phyloP scores from a whole-genome alignment of 2,329 filamentous ascomycete genomes.

The Diplodia sapinea region DNA sequence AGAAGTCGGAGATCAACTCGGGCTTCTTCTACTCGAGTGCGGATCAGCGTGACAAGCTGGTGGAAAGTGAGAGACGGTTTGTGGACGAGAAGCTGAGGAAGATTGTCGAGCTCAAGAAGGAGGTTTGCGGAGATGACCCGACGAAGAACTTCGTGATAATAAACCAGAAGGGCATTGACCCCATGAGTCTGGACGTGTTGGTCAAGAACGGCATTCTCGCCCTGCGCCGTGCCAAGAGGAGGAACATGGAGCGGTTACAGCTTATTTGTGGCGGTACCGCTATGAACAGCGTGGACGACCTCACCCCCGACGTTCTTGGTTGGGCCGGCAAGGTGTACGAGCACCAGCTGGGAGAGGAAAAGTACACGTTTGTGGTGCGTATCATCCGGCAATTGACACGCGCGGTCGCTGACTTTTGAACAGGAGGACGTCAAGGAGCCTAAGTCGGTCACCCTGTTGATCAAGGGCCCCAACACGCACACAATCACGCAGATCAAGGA shows the following conservation, averaged over 20 bases:
- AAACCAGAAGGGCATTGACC: slow-evolving; percentile 99
- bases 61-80: slow-evolving; percentile 94
- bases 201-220: slow-evolving; percentile 98
- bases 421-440: slow-evolving; percentile 95
- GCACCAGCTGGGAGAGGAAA: slow-evolving; percentile 96
- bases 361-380: slow-evolving; percentile 85
- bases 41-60: slow-evolving; percentile 95
- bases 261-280: slow-evolving; percentile 88
- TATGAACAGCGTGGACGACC: slow-evolving; percentile 95
- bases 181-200: slow-evolving; percentile 90
- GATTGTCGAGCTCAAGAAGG: slow-evolving; percentile 97
- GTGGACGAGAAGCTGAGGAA: slow-evolving; percentile 96
- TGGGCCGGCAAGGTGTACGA: slow-evolving; percentile 98
- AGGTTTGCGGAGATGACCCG: slow-evolving; percentile 89
- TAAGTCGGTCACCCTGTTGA: slow-evolving; percentile 95
- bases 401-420: slow-evolving; percentile 36
- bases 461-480: slow-evolving; percentile 97
- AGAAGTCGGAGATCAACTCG: slow-evolving; percentile 99
- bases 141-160: slow-evolving; percentile 97
- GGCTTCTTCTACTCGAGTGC: slow-evolving; percentile 98
- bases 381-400: neutral
- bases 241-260: slow-evolving; percentile 98
- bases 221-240: slow-evolving; percentile 90
- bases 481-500: slow-evolving; percentile 97
- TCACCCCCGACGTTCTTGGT: slow-evolving; percentile 84